Evolutionary conservation across 257 asterid genomes (phyloP).

Genomic region (Henckelia pumila): DNA sequence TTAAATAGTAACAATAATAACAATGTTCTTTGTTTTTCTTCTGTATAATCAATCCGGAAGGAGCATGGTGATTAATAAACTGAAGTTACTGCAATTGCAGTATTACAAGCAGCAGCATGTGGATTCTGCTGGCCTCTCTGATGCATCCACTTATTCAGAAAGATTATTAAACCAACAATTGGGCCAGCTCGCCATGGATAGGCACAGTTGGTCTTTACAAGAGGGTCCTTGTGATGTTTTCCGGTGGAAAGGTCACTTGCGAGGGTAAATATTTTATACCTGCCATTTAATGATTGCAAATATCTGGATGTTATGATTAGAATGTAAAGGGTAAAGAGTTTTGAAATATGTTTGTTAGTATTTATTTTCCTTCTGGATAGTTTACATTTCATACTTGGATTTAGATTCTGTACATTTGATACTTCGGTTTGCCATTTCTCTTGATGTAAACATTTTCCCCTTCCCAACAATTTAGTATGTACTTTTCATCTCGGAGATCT

Average conservation of each 20-base stretch:
- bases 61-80: constrained; percentile 56
- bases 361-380: neutral
- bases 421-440: neutral
- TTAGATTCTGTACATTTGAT: neutral
- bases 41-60: constrained; percentile 38
- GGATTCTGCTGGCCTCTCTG: constrained; percentile 32
- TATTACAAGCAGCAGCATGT: constrained; percentile 43
- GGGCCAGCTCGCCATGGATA: constrained; percentile 70
- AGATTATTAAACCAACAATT: constrained; percentile 45
- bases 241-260: constrained; percentile 87
- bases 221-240: constrained; percentile 44
- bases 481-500: neutral
- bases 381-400: neutral
- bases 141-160: constrained; percentile 36
- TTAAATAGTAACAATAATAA: constrained; percentile 8
- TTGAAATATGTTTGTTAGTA: neutral
- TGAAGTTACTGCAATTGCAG: constrained; percentile 67
- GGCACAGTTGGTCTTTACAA: constrained; percentile 52
- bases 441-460: neutral
- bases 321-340: neutral
- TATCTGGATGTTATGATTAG: constrained; percentile 3
- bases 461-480: neutral
- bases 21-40: neutral
- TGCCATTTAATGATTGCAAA: constrained; percentile 4
- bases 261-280: constrained; percentile 48